These are phyloP conservation scores for Inosperma sp. DNA, from an alignment of 768 basidiomycete species.

Conservation along the genomic window DNA sequence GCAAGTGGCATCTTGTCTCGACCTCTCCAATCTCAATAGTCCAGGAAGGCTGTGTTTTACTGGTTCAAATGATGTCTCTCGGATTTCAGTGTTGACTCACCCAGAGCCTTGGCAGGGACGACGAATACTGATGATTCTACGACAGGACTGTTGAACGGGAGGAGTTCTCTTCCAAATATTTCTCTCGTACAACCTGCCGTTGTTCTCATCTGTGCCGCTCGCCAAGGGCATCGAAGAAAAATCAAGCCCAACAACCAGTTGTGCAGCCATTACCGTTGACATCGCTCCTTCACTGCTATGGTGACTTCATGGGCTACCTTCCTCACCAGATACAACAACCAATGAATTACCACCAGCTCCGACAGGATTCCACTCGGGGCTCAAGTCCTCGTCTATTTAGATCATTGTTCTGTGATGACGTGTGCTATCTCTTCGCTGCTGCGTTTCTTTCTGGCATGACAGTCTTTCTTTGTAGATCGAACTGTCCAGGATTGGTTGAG, in stretches of 20 bases:
- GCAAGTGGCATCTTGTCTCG: background rate
- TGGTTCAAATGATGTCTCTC: background rate
- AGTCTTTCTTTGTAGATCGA: no score
- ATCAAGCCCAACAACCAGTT: background rate
- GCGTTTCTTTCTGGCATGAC: no score
- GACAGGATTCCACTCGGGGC: no score
- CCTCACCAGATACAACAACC: background rate
- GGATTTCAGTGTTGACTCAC: no score
- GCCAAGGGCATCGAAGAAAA: background rate
- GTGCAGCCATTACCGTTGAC: background rate
- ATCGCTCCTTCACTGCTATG: background rate
- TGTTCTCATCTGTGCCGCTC: conserved; percentile 3
- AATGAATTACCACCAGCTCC: no score
- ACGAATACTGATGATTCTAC: background rate
- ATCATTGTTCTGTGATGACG: no score
- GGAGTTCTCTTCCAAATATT: background rate
- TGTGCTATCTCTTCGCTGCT: no score
- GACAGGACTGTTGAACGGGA: background rate
- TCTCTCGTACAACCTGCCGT: background rate
- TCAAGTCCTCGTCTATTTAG: no score
- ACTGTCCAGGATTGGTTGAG: no score
- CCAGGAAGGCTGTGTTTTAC: background rate
- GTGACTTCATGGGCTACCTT: background rate
- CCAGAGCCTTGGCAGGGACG: no score
- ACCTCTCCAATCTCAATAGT: background rate